These are phyloP conservation scores for Hymenoscyphus salicellus DNA, from an alignment of 2,329 filamentous ascomycete species.

Conservation along the genomic window DNA sequence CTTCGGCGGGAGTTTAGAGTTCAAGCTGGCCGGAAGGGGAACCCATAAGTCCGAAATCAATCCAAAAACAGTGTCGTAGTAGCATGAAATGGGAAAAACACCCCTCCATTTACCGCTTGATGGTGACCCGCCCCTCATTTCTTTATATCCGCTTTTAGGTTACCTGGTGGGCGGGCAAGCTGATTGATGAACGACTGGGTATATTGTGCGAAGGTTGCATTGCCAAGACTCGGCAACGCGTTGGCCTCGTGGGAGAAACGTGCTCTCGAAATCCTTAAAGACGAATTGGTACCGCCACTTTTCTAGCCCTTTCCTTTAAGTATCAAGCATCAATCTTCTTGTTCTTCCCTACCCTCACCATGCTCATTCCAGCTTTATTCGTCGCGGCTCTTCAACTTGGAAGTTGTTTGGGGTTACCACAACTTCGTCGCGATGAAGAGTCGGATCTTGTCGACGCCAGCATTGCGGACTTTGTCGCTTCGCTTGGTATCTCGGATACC, in stretches of 20 bases:
- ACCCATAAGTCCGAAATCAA: neutral
- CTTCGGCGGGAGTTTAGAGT: neutral
- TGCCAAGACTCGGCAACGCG: neutral
- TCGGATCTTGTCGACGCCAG: neutral
- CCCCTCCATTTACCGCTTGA: neutral
- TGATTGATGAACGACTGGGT: neutral
- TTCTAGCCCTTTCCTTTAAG: neutral
- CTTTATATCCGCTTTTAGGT: neutral
- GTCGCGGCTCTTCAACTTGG: neutral
- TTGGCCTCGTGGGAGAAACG: neutral
- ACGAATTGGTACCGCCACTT: neutral
- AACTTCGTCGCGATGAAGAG: neutral
- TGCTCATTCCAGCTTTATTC: neutral
- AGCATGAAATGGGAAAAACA: neutral
- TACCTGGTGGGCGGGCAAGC: neutral
- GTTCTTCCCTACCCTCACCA: neutral
- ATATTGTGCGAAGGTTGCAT: too few relatives aligned
- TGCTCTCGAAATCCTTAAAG: neutral
- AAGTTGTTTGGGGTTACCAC: constrained; percentile 3
- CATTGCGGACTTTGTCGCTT: neutral
- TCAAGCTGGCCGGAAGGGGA: neutral
- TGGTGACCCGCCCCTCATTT: constrained; percentile 1
- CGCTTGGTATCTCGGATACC: neutral
- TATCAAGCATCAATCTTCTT: neutral
- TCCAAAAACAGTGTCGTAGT: neutral